These are phyloP conservation scores for Didymellaceae sp. DNA, from an alignment of 2,329 filamentous ascomycete species.

Conservation along the genomic window DNA sequence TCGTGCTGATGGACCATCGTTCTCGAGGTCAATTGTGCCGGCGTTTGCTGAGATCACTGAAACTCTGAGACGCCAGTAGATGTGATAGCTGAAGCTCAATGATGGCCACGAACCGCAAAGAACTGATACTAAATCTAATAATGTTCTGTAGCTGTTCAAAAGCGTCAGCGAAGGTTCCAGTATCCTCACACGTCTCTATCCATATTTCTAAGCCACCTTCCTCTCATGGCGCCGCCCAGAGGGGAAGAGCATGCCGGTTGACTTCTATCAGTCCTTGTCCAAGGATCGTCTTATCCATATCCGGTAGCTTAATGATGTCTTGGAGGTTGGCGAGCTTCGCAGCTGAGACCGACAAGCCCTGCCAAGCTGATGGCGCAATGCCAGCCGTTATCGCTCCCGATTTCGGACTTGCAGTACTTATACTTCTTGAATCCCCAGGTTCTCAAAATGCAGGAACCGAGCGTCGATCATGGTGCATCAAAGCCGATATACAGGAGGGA, in stretches of 20 bases:
- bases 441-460: neutral
- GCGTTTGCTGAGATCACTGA: too few relatives aligned
- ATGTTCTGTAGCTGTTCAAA: too few relatives aligned
- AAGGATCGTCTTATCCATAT: slow-evolving; percentile 9
- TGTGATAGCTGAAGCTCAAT: too few relatives aligned
- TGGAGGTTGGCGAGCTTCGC: slow-evolving; percentile 9
- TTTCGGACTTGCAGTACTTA: slow-evolving; percentile 16
- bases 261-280: neutral
- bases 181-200: too few relatives aligned
- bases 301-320: neutral
- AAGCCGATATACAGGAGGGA: neutral
- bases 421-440: slow-evolving; percentile 4
- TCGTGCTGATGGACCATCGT: too few relatives aligned
- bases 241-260: neutral
- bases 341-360: slow-evolving; percentile 17
- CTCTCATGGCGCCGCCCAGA: neutral
- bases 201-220: too few relatives aligned
- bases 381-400: slow-evolving; percentile 16
- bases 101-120: too few relatives aligned
- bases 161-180: too few relatives aligned
- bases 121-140: too few relatives aligned
- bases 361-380: slow-evolving; percentile 20
- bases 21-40: too few relatives aligned
- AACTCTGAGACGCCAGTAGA: too few relatives aligned
- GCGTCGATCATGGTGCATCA: neutral